Evolutionary conservation across 2,329 filamentous ascomycete species (phyloP), one percentile per base, ranked within the genome.

Genomic region (Aureobasidium leucospermi): DNA sequence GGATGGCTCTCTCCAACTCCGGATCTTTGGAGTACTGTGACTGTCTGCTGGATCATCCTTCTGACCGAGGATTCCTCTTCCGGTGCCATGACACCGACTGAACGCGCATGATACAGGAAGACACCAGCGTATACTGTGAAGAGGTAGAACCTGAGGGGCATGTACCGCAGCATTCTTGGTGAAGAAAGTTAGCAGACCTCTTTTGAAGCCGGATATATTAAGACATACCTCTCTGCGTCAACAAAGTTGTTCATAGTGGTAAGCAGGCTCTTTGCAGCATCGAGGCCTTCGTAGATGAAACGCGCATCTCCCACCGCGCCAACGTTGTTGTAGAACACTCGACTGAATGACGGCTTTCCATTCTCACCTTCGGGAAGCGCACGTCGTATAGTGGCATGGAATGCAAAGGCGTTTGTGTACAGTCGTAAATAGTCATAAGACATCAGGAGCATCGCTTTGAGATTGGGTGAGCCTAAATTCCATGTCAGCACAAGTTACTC

Each of bases 341-440:
- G 70, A 56, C 74, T 71, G 3, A 74, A 73, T 1, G 67, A 67
- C 43, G 74, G 73, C 64, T 73, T 64, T 15, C 58, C 72, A 7
- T 66, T 66, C 52, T 69, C 66, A 13, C 65, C 64, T 29, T 69
- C 63, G 6, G 75, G 74, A 0, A 77, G 64, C 13, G 75, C 75
- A 34, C 76, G 73, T 28, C 77, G 74, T 23, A 81, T 83, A 0
- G 85, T 87, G 2, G 87, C 86, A 68, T 90, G 87, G 64, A 89
- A 89, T 1, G 86, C 87, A 67, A 89, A 90, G 0, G 87, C 86
- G 61, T 88, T 89, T 52, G 86, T 87, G 69, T 90, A 90, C 0
- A 90, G 77, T 6, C 86, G 80, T 1, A 90, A 73, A 66, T 89
- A 90, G 65, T 89, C 85, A 66, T 88, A 89, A 0, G 85, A 87